Conservation (phyloP, 2,329 filamentous ascomycete species). For the Stromatinia cepivora region DNA sequence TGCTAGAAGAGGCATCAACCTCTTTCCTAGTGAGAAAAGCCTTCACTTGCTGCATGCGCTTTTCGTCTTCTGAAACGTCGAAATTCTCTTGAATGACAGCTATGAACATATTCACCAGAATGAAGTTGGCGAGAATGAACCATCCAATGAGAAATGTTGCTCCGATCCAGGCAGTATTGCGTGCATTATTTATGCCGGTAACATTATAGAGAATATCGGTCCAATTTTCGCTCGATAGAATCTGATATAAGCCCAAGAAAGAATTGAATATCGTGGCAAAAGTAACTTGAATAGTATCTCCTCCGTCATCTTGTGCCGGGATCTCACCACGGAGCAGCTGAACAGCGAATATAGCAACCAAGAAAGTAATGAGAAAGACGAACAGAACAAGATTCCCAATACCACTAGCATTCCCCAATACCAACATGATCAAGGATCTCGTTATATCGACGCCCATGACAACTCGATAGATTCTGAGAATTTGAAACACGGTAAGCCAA, state of each 20-base stretch:
- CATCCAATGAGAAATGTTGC: slow-evolving; percentile 89
- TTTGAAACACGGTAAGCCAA: slow-evolving; percentile 91
- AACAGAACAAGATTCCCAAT: slow-evolving; percentile 93
- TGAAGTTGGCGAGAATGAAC: slow-evolving; percentile 95
- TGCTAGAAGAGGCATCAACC: slow-evolving; percentile 68
- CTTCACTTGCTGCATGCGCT: slow-evolving; percentile 92
- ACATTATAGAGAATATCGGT: slow-evolving; percentile 82
- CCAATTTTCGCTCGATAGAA: slow-evolving; percentile 96
- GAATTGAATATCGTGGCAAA: slow-evolving; percentile 94
- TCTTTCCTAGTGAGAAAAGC: slow-evolving; percentile 92
- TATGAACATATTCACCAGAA: slow-evolving; percentile 99
- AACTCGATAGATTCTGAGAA: slow-evolving; percentile 86
- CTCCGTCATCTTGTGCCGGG: slow-evolving; percentile 60
- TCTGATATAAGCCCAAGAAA: slow-evolving; percentile 96
- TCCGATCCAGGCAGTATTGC: slow-evolving; percentile 85
- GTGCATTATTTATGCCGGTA: slow-evolving; percentile 64
- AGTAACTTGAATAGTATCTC: slow-evolving; percentile 65
- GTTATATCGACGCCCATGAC: slow-evolving; percentile 88
- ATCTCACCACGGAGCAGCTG: slow-evolving; percentile 92
- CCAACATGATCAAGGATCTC: slow-evolving; percentile 78
- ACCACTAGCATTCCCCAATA: slow-evolving; percentile 89
- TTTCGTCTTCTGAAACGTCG: slow-evolving; percentile 97
- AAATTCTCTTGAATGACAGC: slow-evolving; percentile 99
- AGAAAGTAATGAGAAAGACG: slow-evolving; percentile 91
- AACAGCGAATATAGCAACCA: slow-evolving; percentile 88